Evolutionary conservation across 2,329 filamentous ascomycete genomes (phyloP).

Genomic region (Apiospora arundinis): DNA sequence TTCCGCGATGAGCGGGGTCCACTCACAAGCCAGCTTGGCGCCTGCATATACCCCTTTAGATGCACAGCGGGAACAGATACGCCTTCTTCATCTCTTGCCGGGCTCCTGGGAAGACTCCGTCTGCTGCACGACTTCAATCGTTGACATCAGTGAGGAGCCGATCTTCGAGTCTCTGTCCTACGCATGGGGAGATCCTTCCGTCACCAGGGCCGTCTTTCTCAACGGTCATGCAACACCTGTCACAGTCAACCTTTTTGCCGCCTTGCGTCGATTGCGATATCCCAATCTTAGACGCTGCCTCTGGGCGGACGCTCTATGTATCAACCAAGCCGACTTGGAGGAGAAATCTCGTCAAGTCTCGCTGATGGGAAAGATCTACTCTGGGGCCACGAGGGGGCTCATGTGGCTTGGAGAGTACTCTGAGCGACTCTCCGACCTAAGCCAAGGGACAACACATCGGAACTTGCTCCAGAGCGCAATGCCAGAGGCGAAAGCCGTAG

Average conservation of each 20-base stretch:
- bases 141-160: not conserved
- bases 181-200: not conserved
- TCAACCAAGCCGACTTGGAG: constrained; percentile 23
- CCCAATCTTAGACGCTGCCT: not conserved
- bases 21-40: not conserved
- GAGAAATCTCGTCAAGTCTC: constrained; percentile 23
- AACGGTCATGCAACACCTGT: not conserved
- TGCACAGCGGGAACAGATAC: not conserved
- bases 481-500: not conserved
- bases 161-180: constrained; percentile 7
- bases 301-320: constrained; percentile 29
- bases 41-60: not conserved
- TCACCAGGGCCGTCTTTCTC: not conserved
- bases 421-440: not conserved
- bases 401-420: constrained; percentile 23
- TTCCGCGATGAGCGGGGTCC: not conserved
- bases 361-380: constrained; percentile 26
- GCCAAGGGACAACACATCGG: not conserved
- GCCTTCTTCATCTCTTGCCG: not conserved
- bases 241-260: constrained; percentile 4
- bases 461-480: not conserved
- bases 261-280: not conserved
- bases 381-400: not conserved
- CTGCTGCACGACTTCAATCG: not conserved
- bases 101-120: not conserved